A percentile compares a stretch with the other conserved stretches of the same genome.
phyloP scores from a whole-genome alignment of 2,329 filamentous ascomycete genomes.

The Setomelanomma holmii region DNA sequence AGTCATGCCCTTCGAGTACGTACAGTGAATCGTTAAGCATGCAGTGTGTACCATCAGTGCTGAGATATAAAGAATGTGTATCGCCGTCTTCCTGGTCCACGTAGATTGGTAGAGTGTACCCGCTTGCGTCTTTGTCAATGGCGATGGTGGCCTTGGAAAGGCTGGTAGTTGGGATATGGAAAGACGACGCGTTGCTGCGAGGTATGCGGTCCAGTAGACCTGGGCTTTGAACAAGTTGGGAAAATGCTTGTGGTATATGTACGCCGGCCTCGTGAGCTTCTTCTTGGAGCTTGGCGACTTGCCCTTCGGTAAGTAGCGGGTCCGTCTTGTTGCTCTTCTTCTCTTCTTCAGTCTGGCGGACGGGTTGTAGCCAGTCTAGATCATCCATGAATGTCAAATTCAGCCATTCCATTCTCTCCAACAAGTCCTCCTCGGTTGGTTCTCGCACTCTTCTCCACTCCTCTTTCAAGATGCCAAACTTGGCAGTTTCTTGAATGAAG shows the following conservation, averaged over 20 bases:
- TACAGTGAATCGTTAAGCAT: background rate
- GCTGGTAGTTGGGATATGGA: background rate
- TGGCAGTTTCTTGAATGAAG: background rate
- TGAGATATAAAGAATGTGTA: background rate
- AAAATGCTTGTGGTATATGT: background rate
- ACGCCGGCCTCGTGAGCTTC: background rate
- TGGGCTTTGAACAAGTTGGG: background rate
- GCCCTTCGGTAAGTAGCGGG: background rate
- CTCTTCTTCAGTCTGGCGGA: background rate
- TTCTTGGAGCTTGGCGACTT: background rate
- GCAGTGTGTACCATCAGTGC: background rate
- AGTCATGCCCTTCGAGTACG: background rate
- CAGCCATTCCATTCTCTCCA: background rate
- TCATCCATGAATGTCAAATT: background rate
- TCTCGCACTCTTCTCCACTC: background rate
- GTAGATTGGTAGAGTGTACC: background rate
- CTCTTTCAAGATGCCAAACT: background rate
- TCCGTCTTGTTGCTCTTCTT: background rate
- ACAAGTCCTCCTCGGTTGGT: background rate
- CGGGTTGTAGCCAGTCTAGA: background rate
- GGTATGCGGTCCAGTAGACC: background rate
- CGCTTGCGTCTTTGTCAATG: background rate
- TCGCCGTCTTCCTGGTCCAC: background rate
- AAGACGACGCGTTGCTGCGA: background rate
- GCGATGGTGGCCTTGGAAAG: background rate